Percentiles rank a stretch among this genome's conserved stretches.
These are phyloP conservation scores for Colletotrichum liriopes DNA, from an alignment of 2,329 filamentous ascomycete species.

Conservation along the genomic window DNA sequence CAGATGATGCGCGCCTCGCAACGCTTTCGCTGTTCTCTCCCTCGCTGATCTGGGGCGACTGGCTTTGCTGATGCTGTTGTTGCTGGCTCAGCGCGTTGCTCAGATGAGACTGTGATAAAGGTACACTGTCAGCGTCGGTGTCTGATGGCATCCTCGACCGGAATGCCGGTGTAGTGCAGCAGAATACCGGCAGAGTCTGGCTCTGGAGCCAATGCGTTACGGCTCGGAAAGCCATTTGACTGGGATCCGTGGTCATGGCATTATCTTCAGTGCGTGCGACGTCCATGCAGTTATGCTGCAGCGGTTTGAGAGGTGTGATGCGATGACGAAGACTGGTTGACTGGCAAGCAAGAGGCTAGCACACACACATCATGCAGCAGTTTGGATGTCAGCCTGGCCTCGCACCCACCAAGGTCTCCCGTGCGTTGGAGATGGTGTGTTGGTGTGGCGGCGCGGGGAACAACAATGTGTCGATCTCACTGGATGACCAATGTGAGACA, in stretches of 20 bases:
- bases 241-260: slow-evolving; percentile 44
- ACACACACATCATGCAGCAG: slow-evolving; percentile 27
- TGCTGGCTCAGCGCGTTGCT: slow-evolving; percentile 39
- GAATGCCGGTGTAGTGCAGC: slow-evolving; percentile 41
- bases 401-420: slow-evolving; percentile 27
- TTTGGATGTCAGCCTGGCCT: slow-evolving; percentile 37
- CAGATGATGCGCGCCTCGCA: slow-evolving; percentile 38
- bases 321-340: slow-evolving; percentile 39
- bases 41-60: slow-evolving; percentile 33
- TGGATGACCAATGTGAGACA: slow-evolving; percentile 42
- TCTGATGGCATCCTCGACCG: slow-evolving; percentile 38
- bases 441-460: slow-evolving; percentile 42
- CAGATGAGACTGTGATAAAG: slow-evolving; percentile 40
- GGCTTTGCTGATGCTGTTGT: slow-evolving; percentile 27
- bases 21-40: slow-evolving; percentile 28
- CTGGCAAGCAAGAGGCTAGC: slow-evolving; percentile 15
- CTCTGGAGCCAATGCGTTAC: slow-evolving; percentile 43
- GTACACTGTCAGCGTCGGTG: slow-evolving; percentile 41
- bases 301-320: slow-evolving; percentile 37
- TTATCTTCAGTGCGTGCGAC: slow-evolving; percentile 41
- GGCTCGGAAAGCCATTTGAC: slow-evolving; percentile 44
- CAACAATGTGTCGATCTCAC: slow-evolving; percentile 30
- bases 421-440: slow-evolving; percentile 34
- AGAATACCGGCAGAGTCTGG: slow-evolving; percentile 43
- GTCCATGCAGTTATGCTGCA: slow-evolving; percentile 42